Evolutionary conservation across 345 rosid genomes (phyloP).

Genomic region (Citrus reticulata): DNA sequence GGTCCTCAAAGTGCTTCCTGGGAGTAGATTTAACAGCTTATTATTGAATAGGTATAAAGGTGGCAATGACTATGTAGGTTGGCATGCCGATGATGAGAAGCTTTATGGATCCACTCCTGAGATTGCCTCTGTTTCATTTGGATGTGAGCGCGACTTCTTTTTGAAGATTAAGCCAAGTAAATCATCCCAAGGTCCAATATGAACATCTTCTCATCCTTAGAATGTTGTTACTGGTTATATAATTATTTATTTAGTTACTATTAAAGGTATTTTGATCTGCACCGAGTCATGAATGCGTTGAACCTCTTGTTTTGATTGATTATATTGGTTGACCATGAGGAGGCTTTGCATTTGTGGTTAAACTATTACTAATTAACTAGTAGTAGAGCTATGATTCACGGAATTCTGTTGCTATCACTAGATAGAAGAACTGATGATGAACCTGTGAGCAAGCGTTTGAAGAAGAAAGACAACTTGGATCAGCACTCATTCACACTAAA

Average conservation of each 20-base stretch:
- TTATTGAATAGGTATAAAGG: conserved; percentile 75
- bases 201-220: neutral
- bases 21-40: conserved; percentile 81
- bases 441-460: conserved; percentile 52
- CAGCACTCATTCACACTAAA: conserved; percentile 56
- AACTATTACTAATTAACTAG: no score
- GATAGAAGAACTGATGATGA: conserved; percentile 38
- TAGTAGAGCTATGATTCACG: neutral
- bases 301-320: neutral
- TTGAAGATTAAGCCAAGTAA: conserved; percentile 54
- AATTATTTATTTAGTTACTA: no score
- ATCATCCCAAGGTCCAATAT: conserved; percentile 40
- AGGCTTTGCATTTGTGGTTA: no score
- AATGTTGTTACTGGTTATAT: neutral
- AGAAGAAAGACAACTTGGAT: conserved; percentile 32
- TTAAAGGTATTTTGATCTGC: neutral
- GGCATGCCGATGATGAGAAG: conserved; percentile 93
- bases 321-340: no score
- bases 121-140: conserved; percentile 82
- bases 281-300: neutral
- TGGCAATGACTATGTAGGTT: conserved; percentile 68
- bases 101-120: conserved; percentile 70
- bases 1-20: conserved; percentile 73
- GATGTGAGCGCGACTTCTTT: conserved; percentile 84
- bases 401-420: conserved; percentile 7